phyloP scores from a whole-genome alignment of 495 filamentous ascomycete species.

The Talaromyces trachyspermus region DNA sequence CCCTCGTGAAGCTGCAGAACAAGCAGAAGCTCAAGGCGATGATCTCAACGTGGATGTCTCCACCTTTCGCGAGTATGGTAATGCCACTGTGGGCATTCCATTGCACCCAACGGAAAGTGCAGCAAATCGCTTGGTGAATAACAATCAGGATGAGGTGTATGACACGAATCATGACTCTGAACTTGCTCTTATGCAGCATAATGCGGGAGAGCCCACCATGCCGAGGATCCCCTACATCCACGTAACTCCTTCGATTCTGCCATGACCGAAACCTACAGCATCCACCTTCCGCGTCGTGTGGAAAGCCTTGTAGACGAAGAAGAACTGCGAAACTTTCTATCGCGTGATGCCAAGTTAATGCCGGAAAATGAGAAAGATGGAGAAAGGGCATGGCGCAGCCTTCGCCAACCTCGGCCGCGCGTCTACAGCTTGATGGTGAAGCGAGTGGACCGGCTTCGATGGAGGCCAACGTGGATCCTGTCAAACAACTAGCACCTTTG shows the following conservation, averaged over 20 bases:
- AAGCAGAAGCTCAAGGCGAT: conserved; percentile 71
- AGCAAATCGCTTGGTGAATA: conserved; percentile 50
- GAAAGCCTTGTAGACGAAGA: conserved; percentile 80
- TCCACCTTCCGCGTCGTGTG: conserved; percentile 68
- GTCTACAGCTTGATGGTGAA: not conserved
- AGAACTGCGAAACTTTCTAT: too few relatives aligned
- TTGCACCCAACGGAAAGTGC: conserved; percentile 67
- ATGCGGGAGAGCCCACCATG: conserved; percentile 37
- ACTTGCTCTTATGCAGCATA: conserved; percentile 27
- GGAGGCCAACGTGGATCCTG: not conserved
- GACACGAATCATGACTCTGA: conserved; percentile 28
- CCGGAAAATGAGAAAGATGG: too few relatives aligned
- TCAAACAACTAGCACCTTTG: conserved; percentile 1
- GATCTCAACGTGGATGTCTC: conserved; percentile 90
- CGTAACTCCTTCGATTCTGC: conserved; percentile 67
- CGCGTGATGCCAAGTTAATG: too few relatives aligned
- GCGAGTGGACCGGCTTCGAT: too few relatives aligned
- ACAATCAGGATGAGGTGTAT: conserved; percentile 49
- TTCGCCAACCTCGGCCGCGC: not conserved
- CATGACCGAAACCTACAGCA: conserved; percentile 52
- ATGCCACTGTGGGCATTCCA: conserved; percentile 46
- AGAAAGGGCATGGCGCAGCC: too few relatives aligned
- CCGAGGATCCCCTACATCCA: conserved; percentile 48
- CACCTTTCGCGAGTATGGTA: conserved; percentile 69
- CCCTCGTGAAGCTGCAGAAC: conserved; percentile 74